Conservation (phyloP, 805 yeast genomes). For the Ascoidea tarda region DNA sequence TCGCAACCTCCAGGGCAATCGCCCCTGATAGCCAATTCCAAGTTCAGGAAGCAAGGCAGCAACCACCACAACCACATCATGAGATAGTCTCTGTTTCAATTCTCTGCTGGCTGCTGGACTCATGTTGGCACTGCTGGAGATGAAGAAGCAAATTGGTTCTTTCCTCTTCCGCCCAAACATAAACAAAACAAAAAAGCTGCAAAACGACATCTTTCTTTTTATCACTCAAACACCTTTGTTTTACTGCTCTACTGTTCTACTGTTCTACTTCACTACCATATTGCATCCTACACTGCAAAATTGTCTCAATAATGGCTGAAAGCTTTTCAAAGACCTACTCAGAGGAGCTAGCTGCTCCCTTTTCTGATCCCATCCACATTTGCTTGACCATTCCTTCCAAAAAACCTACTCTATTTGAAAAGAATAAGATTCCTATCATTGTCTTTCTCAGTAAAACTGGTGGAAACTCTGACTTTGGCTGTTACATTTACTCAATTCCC, state of each 20-base stretch:
- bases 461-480: constrained; percentile 20
- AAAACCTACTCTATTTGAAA: not conserved
- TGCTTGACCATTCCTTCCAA: constrained; percentile 6
- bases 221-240: not conserved
- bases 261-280: not conserved
- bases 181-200: not conserved
- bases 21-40: constrained; percentile 78
- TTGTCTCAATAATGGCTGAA: not conserved
- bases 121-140: not conserved
- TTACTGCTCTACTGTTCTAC: not conserved
- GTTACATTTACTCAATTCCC: constrained; percentile 28
- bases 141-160: not conserved
- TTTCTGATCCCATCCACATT: constrained; percentile 7
- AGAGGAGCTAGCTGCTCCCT: not conserved
- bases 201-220: not conserved
- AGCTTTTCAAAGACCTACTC: not conserved
- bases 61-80: constrained; percentile 47
- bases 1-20: constrained; percentile 77
- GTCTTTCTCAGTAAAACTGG: constrained; percentile 21
- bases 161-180: not conserved
- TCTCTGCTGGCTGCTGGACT: not conserved
- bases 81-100: not conserved
- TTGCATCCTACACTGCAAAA: not conserved
- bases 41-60: constrained; percentile 71
- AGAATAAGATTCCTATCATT: constrained; percentile 20